These are phyloP conservation scores for Auricularia heimuer DNA, from an alignment of 768 basidiomycete species.

Conservation along the genomic window DNA sequence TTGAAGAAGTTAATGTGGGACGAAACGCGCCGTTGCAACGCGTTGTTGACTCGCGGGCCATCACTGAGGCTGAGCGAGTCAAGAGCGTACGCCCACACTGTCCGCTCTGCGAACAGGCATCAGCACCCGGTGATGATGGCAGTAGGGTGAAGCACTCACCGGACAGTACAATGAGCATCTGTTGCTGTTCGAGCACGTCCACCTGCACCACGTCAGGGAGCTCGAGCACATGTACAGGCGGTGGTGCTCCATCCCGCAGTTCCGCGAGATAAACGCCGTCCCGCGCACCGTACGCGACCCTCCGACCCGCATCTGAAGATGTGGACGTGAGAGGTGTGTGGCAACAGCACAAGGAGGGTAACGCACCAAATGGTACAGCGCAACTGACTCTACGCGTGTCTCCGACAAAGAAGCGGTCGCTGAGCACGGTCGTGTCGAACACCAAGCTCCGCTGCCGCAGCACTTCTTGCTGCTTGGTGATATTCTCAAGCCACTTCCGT, in stretches of 20 bases:
- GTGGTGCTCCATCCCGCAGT: slow-evolving; percentile 52
- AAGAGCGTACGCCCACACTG: slow-evolving; percentile 91
- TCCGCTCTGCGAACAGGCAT: slow-evolving; percentile 52
- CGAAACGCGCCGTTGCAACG: slow-evolving; percentile 86
- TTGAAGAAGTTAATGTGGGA: slow-evolving; percentile 98
- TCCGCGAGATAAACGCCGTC: slow-evolving; percentile 96
- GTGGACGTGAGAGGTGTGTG: no score
- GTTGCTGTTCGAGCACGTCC: slow-evolving; percentile 92
- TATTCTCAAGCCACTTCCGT: slow-evolving; percentile 89
- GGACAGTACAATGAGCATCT: slow-evolving; percentile 96
- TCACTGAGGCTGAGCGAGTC: slow-evolving; percentile 87
- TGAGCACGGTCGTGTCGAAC: slow-evolving; percentile 78
- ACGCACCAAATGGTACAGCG: slow-evolving; percentile 80
- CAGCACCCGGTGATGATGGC: neutral
- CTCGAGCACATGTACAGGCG: slow-evolving; percentile 81
- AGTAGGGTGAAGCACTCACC: slow-evolving; percentile 35
- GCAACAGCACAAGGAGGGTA: neutral
- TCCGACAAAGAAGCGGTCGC: slow-evolving; percentile 80
- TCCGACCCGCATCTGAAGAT: slow-evolving; percentile 59
- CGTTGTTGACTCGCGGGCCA: slow-evolving; percentile 45
- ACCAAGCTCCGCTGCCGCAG: slow-evolving; percentile 77
- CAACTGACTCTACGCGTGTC: slow-evolving; percentile 66
- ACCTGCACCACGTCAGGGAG: slow-evolving; percentile 88
- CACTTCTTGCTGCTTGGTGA: slow-evolving; percentile 78
- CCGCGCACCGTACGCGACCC: slow-evolving; percentile 93